Conservation (phyloP, 176 grass and related monocot genomes). For the Melocanna baccifera region DNA sequence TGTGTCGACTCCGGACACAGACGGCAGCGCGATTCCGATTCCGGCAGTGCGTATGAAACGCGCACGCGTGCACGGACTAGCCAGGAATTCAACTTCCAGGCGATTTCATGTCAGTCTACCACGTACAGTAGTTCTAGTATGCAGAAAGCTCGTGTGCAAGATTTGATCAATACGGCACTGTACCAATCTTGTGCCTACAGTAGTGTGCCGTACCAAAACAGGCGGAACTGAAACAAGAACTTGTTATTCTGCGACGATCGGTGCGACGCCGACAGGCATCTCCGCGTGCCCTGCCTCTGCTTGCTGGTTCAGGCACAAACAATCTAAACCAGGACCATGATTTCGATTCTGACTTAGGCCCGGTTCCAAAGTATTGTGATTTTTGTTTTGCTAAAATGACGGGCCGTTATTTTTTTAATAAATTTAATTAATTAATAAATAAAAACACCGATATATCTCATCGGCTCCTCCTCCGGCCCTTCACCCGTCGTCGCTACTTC, state of each 20-base stretch:
- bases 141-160: background rate
- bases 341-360: background rate
- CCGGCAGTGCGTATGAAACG: background rate
- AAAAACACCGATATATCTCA: too few relatives aligned
- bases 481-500: too few relatives aligned
- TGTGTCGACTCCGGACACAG: background rate
- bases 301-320: slow-evolving; percentile 17
- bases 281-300: slow-evolving; percentile 12
- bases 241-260: background rate
- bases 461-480: too few relatives aligned
- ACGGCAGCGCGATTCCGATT: background rate
- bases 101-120: background rate
- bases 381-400: too few relatives aligned
- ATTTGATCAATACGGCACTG: background rate
- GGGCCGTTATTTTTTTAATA: too few relatives aligned
- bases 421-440: too few relatives aligned
- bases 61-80: background rate
- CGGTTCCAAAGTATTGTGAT: too few relatives aligned
- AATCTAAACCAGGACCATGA: background rate
- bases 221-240: background rate
- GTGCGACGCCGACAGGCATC: slow-evolving; percentile 31
- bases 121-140: background rate
- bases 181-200: background rate
- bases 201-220: background rate
- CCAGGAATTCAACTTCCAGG: background rate